Conservation (phyloP, 2,329 filamentous ascomycete species). For the Grosmannia penicillata region DNA sequence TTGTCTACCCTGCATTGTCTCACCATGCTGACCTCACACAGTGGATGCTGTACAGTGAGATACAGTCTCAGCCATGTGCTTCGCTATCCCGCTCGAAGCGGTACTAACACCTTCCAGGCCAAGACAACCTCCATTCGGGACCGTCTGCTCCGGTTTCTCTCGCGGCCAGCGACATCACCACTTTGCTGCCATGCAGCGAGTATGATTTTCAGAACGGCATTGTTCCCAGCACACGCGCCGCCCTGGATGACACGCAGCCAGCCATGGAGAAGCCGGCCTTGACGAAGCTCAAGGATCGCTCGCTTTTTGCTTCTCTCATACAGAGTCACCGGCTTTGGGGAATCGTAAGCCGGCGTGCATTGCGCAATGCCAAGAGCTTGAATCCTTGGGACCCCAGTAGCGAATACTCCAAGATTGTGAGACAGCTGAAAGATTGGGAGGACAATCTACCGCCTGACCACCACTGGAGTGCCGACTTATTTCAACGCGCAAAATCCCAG, state of each 20-base stretch:
- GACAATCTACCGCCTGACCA: slow-evolving; percentile 29
- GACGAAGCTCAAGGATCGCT: slow-evolving; percentile 27
- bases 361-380: slow-evolving; percentile 26
- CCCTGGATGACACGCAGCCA: slow-evolving; percentile 36
- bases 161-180: slow-evolving; percentile 36
- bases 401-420: slow-evolving; percentile 29
- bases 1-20: not conserved
- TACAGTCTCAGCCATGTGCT: too few relatives aligned
- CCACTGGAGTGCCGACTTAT: slow-evolving; percentile 25
- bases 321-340: slow-evolving; percentile 42
- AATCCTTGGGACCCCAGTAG: slow-evolving; percentile 31
- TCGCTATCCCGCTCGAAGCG: too few relatives aligned
- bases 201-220: slow-evolving; percentile 32
- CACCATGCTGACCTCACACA: slow-evolving; percentile 11
- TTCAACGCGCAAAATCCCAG: slow-evolving; percentile 31
- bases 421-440: slow-evolving; percentile 32
- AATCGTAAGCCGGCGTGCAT: slow-evolving; percentile 31
- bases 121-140: slow-evolving; percentile 41
- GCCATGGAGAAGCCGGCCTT: slow-evolving; percentile 30
- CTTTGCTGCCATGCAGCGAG: slow-evolving; percentile 37
- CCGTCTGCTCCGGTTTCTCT: slow-evolving; percentile 35
- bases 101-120: slow-evolving; percentile 17
- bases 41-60: slow-evolving; percentile 42
- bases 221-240: slow-evolving; percentile 33
- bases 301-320: slow-evolving; percentile 39